These are phyloP conservation scores for Chlamydomonas schloesseri DNA, from an alignment of 139 green algal species.

Conservation along the genomic window DNA sequence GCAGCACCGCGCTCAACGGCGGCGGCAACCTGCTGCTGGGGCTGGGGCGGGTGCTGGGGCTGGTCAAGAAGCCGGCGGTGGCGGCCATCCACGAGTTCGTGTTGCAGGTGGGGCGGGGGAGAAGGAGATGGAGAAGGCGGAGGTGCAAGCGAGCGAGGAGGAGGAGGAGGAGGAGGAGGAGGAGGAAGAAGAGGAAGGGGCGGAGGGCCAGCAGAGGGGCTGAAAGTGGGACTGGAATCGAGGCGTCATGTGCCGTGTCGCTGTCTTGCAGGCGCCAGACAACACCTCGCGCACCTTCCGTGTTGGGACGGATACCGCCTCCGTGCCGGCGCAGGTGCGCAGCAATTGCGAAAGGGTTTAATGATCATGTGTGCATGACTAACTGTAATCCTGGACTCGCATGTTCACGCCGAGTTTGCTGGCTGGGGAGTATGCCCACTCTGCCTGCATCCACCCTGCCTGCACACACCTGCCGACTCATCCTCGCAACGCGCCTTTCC, in stretches of 20 bases:
- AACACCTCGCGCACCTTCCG: conserved; percentile 83
- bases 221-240: no score
- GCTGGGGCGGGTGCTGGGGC: conserved; percentile 59
- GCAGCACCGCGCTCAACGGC: conserved; percentile 73
- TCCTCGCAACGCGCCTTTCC: no score
- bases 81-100: conserved; percentile 87
- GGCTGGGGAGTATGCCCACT: no score
- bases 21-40: conserved; percentile 61
- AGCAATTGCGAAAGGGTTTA: no score
- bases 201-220: neutral
- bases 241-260: no score
- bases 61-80: conserved; percentile 56
- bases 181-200: no score
- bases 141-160: neutral
- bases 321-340: conserved; percentile 80
- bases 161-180: neutral
- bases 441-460: no score
- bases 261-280: conserved; percentile 76
- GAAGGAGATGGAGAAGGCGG: neutral
- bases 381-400: no score
- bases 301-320: conserved; percentile 79
- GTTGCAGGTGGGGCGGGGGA: conserved; percentile 41
- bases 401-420: no score
- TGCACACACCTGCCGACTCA: no score
- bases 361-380: no score